phyloP scores from a whole-genome alignment of 2,329 filamentous ascomycete species.

The Botrytis fragariae region DNA sequence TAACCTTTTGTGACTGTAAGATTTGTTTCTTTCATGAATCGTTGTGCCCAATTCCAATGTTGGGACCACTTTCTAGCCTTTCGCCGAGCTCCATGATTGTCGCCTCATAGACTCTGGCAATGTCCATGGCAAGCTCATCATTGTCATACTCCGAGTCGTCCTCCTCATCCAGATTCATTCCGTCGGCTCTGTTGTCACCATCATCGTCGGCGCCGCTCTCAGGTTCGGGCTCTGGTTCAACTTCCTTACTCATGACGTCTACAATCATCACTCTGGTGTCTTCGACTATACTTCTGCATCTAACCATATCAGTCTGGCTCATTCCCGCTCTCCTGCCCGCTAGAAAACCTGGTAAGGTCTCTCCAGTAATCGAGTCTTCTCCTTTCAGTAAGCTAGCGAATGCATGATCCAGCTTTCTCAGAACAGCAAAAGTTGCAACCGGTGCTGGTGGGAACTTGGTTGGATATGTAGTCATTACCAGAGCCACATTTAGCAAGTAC shows the following conservation, averaged over 20 bases:
- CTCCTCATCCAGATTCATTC: conserved; percentile 38
- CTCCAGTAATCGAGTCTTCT: conserved; percentile 62
- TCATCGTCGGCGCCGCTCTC: not conserved
- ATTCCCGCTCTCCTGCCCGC: conserved; percentile 58
- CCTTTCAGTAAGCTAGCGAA: conserved; percentile 74
- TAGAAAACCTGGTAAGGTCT: conserved; percentile 68
- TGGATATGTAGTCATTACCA: conserved; percentile 69
- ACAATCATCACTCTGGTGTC: conserved; percentile 69
- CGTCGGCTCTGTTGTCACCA: conserved; percentile 33
- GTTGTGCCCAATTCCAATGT: conserved; percentile 10
- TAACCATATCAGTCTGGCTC: conserved; percentile 80
- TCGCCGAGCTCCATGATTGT: conserved; percentile 74
- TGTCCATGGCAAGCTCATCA: conserved; percentile 64
- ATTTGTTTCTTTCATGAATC: not conserved
- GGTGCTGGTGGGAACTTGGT: conserved; percentile 68
- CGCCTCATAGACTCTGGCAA: conserved; percentile 74
- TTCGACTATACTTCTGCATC: conserved; percentile 78
- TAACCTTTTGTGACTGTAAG: not conserved
- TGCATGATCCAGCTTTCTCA: conserved; percentile 78
- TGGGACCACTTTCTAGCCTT: conserved; percentile 47
- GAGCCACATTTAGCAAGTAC: conserved; percentile 75
- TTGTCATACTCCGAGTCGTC: conserved; percentile 43
- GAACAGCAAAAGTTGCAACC: conserved; percentile 63
- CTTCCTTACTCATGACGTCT: conserved; percentile 60
- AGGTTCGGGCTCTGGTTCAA: conserved; percentile 43